Percentiles rank a stretch among this genome's conserved stretches.
Evolutionary conservation across 1,139 yeast genomes (phyloP).

Genomic region (Sugiyamaella paludigena): DNA sequence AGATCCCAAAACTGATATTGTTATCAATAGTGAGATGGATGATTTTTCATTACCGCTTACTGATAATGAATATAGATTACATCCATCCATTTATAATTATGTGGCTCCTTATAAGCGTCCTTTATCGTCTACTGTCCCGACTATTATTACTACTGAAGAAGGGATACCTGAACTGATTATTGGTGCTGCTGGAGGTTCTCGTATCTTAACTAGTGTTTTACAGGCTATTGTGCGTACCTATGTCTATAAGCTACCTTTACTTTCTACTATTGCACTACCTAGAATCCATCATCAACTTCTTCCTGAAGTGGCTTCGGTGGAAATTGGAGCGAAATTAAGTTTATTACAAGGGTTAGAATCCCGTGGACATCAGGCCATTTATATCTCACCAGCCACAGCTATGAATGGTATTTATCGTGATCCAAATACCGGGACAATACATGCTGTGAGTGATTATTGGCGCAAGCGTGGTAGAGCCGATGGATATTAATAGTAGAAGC

Average conservation of each 20-base stretch:
- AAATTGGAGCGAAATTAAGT: slow-evolving; percentile 45
- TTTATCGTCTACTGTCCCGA: slow-evolving; percentile 77
- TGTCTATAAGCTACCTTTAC: slow-evolving; percentile 54
- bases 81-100: slow-evolving; percentile 78
- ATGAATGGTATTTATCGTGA: slow-evolving; percentile 48
- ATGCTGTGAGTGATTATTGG: slow-evolving; percentile 59
- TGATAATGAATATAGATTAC: slow-evolving; percentile 73
- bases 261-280: slow-evolving; percentile 72
- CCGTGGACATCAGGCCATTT: slow-evolving; percentile 44
- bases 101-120: slow-evolving; percentile 78
- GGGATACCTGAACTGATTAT: slow-evolving; percentile 61
- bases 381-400: slow-evolving; percentile 44
- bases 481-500: slow-evolving; percentile 42
- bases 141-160: slow-evolving; percentile 55
- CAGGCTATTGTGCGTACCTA: slow-evolving; percentile 72
- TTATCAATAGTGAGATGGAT: slow-evolving; percentile 91
- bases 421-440: slow-evolving; percentile 40
- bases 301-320: slow-evolving; percentile 68
- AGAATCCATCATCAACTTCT: slow-evolving; percentile 85
- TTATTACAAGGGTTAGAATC: slow-evolving; percentile 35
- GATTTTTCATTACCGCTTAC: slow-evolving; percentile 77
- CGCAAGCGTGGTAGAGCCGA: slow-evolving; percentile 51
- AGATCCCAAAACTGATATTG: slow-evolving; percentile 77
- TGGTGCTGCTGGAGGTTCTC: slow-evolving; percentile 95
- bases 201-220: slow-evolving; percentile 80